Percentiles rank a stretch among this genome's conserved stretches.
These are phyloP conservation scores for Posidonia oceanica DNA, from an alignment of 116 monocot species.

Conservation along the genomic window DNA sequence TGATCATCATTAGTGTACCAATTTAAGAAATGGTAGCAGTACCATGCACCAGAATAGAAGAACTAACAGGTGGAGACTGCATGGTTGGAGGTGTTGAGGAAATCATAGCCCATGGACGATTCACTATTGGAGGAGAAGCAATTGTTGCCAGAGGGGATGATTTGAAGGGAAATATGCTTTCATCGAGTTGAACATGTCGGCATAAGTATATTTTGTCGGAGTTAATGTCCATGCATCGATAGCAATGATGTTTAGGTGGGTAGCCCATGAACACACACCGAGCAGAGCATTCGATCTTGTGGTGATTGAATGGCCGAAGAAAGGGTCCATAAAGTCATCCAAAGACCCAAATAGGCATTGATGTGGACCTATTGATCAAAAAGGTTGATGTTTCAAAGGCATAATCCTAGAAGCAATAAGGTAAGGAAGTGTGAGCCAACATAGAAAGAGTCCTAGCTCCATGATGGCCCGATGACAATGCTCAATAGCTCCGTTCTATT, in stretches of 20 bases:
- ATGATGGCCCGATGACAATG: background rate
- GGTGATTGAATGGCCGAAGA: background rate
- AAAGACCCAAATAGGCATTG: background rate
- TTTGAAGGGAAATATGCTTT: background rate
- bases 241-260: background rate
- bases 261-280: background rate
- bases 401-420: background rate
- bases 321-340: background rate
- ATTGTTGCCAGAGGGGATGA: background rate
- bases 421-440: background rate
- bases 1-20: background rate
- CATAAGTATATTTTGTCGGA: background rate
- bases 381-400: background rate
- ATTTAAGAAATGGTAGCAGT: background rate
- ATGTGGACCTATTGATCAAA: background rate
- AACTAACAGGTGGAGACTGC: background rate
- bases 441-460: background rate
- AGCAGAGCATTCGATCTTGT: background rate
- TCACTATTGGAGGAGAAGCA: background rate
- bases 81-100: background rate
- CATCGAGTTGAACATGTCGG: background rate
- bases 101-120: background rate
- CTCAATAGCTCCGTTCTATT: background rate
- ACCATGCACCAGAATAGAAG: background rate
- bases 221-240: background rate